phyloP scores from a whole-genome alignment of 306 rosid genomes.

The Bauhinia variegata region DNA sequence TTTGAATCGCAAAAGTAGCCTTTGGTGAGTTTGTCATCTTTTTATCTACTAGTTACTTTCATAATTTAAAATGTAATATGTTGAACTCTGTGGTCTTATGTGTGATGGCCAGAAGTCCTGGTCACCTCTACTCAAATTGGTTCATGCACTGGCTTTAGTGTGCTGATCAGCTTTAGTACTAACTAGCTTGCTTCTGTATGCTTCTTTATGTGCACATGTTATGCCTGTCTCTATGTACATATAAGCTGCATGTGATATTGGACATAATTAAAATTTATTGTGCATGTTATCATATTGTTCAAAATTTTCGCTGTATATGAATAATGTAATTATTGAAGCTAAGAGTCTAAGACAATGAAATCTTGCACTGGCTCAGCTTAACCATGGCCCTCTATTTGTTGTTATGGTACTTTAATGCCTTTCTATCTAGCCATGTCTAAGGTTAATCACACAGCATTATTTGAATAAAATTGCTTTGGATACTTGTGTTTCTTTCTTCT shows the following conservation, averaged over 20 bases:
- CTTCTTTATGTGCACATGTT: background rate
- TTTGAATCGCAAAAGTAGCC: slow-evolving; percentile 97
- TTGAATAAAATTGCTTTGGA: background rate
- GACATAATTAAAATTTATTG: background rate
- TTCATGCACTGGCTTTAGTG: slow-evolving; percentile 6
- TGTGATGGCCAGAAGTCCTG: slow-evolving; percentile 15
- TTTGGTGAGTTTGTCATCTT: slow-evolving; percentile 67
- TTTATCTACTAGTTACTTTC: slow-evolving; percentile 15
- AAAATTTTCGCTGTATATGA: background rate
- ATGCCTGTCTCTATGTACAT: background rate
- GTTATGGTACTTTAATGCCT: slow-evolving; percentile 5
- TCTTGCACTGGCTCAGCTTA: slow-evolving; percentile 5
- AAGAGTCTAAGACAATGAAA: slow-evolving; percentile 9
- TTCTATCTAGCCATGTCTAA: background rate
- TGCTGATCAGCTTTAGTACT: no score
- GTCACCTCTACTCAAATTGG: slow-evolving; percentile 7
- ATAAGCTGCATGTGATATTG: background rate
- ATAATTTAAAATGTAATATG: slow-evolving; percentile 8
- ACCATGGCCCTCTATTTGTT: background rate
- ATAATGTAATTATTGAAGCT: background rate
- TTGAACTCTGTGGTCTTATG: slow-evolving; percentile 4
- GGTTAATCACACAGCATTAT: background rate
- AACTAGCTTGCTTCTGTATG: no score
- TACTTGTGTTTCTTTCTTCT: slow-evolving; percentile 16
- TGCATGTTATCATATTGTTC: background rate